Evolutionary conservation across 2,329 filamentous ascomycete genomes (phyloP), one percentile per base, ranked within the genome.

Genomic region (Xylaria sp.): DNA sequence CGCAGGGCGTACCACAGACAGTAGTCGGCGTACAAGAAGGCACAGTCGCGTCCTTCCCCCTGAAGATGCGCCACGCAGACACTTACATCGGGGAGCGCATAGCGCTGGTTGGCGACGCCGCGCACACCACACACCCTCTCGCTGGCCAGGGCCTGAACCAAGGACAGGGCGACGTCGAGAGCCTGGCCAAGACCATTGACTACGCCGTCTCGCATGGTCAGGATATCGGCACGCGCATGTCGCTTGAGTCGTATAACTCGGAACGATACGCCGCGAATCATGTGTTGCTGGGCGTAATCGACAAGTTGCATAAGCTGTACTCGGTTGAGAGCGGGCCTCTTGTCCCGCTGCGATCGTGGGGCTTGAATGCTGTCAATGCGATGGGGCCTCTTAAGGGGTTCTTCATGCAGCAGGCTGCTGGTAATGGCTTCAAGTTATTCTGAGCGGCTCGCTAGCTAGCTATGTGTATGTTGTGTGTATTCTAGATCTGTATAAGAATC

Each of bases 71-170:
- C 32, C 96, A 99, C 78, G 94, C 95, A n/a, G 93, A 97, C 76
- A 93, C 93, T 1, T 99, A 99, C 78, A 92, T 93, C 48, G 92
- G 90, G 45, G 93, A 97, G 76, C 91, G 96, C n/a, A 85, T 97
- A 9, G 96, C 94, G 0, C 87, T 99, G 0, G 89, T 99, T 41
- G 96, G 96, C 68, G 96, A 99, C 72, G 96, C 96, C 1, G 96
- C 96, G 8, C 96, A 99, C 79, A 97, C 94, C 1, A 90, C 97
- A 72, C 96, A 99, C 79, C 96, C 96, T 0, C 89, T 99, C 4
- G 96, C 93, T 1, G 96, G 96, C 0, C 96, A 98, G 80, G 96
- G 96, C 0, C 85, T 99, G 15, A 99, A 99, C 77, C 92, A 97
- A 75, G 96, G 96, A 1, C 91, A 98, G 70, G 94, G 89, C 20